Base-by-base conservation (phyloP, 257 asterid genomes). In the Anisodus tanguticus region DNA sequence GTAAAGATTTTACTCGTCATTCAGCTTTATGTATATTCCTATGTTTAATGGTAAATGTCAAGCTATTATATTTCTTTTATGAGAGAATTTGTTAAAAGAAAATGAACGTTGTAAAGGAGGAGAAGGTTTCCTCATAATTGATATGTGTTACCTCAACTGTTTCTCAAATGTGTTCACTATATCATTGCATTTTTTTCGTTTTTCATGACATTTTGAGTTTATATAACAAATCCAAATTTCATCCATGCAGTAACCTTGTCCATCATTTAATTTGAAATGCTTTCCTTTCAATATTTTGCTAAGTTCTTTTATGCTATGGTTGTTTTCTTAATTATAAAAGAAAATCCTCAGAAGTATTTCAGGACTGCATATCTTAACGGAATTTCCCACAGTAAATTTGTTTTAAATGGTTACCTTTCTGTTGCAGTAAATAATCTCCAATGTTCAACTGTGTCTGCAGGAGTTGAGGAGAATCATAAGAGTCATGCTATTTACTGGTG, bases 401-500 rank as follows among this genome's bases (percentile, higher is more conserved):
- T 49, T 49, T 41, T 82, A 64, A 26, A 51, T 63, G 22, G 63
- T 54, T 71, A 77, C 66, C 59, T 70, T 80, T 69, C 51, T 4
- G 49, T 13, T 57, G 49, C 55, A 53, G 70, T 70, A 43, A 60
- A 69, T 51, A n/a, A 51, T 31, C 37, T 47, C 81, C 53, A 55
- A 80, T 8, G 11, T n/a, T 64, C 31, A 31, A 3, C 66, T 55
- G 68, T 87, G 60, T 79, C 79, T 81, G 85, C 94, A 92, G 98
- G 58, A 82, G 85, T 82, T 76, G 87, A 89, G 82, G 88, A 67
- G 86, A 86, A 91, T 84, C 97, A 92, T 86, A 92, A 86, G 86
- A 84, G 84, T 80, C 97, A 83, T 49, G 80, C 88, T 39, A 95
- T 94, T 55, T 91, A 91, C 84, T 90, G 92, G 97, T 96, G 98